Base-by-base conservation (phyloP, 805 yeast species). In the Ogataea methylovora region DNA sequence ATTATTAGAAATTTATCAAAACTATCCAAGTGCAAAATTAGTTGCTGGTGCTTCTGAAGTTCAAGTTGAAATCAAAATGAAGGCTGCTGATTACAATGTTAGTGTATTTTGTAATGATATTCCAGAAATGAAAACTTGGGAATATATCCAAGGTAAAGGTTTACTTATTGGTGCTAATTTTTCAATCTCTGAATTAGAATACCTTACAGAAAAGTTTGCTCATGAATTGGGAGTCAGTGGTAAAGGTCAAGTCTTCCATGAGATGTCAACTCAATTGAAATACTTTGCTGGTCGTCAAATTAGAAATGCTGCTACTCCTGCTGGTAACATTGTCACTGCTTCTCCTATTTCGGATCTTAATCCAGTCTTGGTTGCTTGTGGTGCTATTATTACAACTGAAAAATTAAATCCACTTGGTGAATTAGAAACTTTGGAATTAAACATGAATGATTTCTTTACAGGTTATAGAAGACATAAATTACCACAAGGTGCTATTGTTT, bases 31-130 rank as follows among this genome's bases (percentile, higher is more conserved):
- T 24, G 48, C 60, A 9, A 67, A 67, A 40, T 29, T 67, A 17
- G 69, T 67, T 17, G 64, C 66, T 16, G 73, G 73, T 32, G 70
- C 73, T 2, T 63, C 70, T 4, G 73, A 67, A 41, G 58, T 67
- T 25, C 72, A 66, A 35, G 65, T 67, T 24, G 73, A 67, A 42
- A 63, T 63, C 20, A 65, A 65, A 38, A 60, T 66, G 44, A 64
- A 64, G 39, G 54, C 56, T 30, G 63, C 66, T 12, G 55, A 63
- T 38, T 67, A 66, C 41, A 49, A 52, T 24, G 59, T 62, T 9
- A 58, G 55, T 32, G 57, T 66, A 4, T 67, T 48, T 45, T 63
- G 60, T n/a, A 61, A 64, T 33, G 73, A 67, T 33, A 52, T 67
- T 27, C 57, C 53, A 8, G 72, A 67, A 41, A 52, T 67, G 29